phyloP scores from a whole-genome alignment of 2,329 filamentous ascomycete genomes.

The Botrytis cinerea region DNA sequence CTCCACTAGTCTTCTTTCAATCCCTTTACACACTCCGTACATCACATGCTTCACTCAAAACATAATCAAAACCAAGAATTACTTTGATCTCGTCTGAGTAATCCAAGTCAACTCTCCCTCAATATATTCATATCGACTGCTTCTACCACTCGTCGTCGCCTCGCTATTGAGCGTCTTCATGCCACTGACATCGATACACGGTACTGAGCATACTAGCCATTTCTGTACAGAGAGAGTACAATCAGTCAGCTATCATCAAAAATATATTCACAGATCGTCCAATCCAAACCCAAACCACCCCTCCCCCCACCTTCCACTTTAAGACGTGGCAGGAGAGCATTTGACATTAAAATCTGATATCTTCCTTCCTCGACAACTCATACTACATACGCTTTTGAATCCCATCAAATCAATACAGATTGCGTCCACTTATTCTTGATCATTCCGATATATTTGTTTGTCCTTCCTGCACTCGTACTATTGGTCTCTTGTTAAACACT shows the following conservation, averaged over 20 bases:
- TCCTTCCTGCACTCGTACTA: background rate
- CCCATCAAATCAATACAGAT: slow-evolving; percentile 1
- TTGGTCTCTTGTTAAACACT: slow-evolving; percentile 19
- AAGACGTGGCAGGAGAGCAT: slow-evolving; percentile 18
- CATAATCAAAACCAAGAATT: slow-evolving; percentile 3
- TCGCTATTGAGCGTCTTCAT: background rate
- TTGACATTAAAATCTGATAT: slow-evolving; percentile 9
- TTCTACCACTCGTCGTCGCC: background rate
- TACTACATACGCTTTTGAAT: background rate
- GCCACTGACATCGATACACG: background rate
- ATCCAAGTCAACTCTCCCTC: background rate
- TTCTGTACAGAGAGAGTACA: background rate
- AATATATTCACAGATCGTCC: background rate
- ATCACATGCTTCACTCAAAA: slow-evolving; percentile 17
- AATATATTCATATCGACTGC: background rate
- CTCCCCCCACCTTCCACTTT: slow-evolving; percentile 16
- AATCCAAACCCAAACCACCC: background rate
- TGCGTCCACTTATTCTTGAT: slow-evolving; percentile 14
- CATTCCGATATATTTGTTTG: slow-evolving; percentile 3
- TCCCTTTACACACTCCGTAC: background rate
- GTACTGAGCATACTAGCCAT: background rate
- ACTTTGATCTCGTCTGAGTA: background rate
- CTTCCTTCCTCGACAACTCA: slow-evolving; percentile 1
- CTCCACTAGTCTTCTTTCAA: slow-evolving; percentile 1
- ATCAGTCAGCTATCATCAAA: background rate